Evolutionary conservation across 73 alveolate genomes (phyloP).

Genomic region (Blepharisma stoltei): DNA sequence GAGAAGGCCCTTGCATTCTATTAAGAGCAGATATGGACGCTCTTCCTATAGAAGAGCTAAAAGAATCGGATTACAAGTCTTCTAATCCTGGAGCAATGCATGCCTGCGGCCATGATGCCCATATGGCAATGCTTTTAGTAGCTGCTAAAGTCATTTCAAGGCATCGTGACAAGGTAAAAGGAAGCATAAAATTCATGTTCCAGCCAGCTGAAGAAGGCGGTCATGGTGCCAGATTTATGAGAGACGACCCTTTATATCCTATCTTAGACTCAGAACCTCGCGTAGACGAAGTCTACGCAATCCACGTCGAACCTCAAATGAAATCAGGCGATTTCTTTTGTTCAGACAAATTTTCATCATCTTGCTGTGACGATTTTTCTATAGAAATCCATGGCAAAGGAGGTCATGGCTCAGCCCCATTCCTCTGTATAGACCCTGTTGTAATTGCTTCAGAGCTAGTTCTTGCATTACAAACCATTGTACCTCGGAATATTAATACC

Average conservation of each 20-base stretch:
- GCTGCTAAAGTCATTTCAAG: constrained; percentile 34
- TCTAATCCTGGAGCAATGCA: constrained; percentile 33
- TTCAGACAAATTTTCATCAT: constrained; percentile 4
- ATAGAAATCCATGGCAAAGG: constrained; percentile 36
- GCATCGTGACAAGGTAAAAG: constrained; percentile 30
- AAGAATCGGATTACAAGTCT: constrained; percentile 25
- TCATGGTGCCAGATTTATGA: constrained; percentile 37
- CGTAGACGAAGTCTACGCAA: constrained; percentile 37
- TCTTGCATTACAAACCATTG: not conserved
- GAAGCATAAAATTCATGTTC: constrained; percentile 32
- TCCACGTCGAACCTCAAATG: constrained; percentile 18
- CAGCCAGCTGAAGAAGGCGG: constrained; percentile 51
- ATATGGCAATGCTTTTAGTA: constrained; percentile 42
- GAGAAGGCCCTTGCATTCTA: constrained; percentile 48
- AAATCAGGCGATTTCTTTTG: constrained; percentile 24
- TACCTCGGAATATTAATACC: not conserved
- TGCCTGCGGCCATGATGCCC: constrained; percentile 60
- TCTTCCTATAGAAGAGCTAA: constrained; percentile 28
- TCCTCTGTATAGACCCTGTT: constrained; percentile 30
- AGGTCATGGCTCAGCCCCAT: constrained; percentile 37
- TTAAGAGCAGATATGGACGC: constrained; percentile 54
- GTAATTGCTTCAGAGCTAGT: constrained; percentile 15
- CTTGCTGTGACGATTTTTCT: constrained; percentile 27
- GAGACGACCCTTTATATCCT: constrained; percentile 29
- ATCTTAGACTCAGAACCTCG: constrained; percentile 29